Percentiles rank a stretch among this genome's conserved stretches.
Conservation (phyloP, 495 filamentous ascomycete genomes). For the Neurospora sublineolata region DNA sequence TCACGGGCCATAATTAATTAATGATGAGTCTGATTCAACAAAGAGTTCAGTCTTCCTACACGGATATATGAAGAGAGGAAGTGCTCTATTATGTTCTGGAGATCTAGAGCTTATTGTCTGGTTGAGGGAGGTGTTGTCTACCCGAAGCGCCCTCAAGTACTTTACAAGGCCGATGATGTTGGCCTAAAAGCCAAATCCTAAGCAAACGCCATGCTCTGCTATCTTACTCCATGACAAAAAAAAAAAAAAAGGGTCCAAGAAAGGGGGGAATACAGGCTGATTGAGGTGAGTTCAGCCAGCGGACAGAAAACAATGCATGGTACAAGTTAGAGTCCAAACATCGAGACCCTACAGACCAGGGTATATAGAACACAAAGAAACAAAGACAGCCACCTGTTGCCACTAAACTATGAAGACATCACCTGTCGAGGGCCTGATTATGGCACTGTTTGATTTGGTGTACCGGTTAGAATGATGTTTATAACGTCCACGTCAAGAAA, state of each 20-base stretch:
- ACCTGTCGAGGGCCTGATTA: slow-evolving; percentile 30
- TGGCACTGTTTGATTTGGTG: slow-evolving; percentile 21
- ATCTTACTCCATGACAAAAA: neutral
- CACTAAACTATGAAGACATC: neutral
- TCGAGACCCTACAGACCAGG: neutral
- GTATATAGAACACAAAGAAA: neutral
- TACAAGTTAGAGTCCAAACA: neutral
- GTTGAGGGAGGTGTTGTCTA: neutral
- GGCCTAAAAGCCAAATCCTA: neutral
- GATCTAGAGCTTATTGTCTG: neutral
- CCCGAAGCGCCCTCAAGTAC: neutral
- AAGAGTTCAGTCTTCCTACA: neutral
- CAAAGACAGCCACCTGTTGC: neutral
- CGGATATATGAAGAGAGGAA: neutral
- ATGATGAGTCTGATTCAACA: neutral
- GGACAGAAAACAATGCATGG: neutral
- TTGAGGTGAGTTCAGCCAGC: neutral
- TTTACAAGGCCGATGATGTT: neutral
- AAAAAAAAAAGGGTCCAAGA: neutral
- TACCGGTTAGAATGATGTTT: neutral
- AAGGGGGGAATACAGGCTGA: neutral
- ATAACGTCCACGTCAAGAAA: neutral
- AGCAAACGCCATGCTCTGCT: neutral
- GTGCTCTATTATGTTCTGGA: neutral
- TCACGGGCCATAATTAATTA: neutral